Conservation (phyloP, 306 rosid species). For the Fagus crenata region DNA sequence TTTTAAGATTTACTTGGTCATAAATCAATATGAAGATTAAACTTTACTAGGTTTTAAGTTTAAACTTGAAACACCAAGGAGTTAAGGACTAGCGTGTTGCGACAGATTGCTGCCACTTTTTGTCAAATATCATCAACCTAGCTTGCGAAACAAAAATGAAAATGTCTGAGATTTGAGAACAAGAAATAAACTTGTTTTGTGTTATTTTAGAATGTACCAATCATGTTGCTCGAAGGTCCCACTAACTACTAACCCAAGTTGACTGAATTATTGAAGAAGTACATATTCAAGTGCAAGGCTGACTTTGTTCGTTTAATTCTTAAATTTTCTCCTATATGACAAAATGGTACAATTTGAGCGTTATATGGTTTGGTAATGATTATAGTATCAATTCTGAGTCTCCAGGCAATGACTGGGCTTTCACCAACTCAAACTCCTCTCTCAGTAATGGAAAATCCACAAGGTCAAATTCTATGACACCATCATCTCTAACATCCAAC, state of each 20-base stretch:
- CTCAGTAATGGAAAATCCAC: conserved; percentile 34
- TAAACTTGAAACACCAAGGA: too few relatives aligned
- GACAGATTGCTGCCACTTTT: too few relatives aligned
- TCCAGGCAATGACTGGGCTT: conserved; percentile 11
- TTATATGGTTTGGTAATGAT: conserved; percentile 31
- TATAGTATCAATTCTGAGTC: conserved; percentile 16
- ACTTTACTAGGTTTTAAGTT: too few relatives aligned
- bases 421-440: conserved; percentile 49
- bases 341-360: background rate
- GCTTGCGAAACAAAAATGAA: background rate
- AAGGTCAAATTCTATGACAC: conserved; percentile 78
- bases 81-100: too few relatives aligned
- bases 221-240: background rate
- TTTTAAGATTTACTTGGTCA: too few relatives aligned
- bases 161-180: background rate
- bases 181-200: background rate
- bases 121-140: too few relatives aligned
- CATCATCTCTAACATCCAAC: conserved; percentile 39
- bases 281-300: background rate
- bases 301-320: background rate
- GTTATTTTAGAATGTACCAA: too few relatives aligned
- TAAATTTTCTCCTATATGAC: background rate
- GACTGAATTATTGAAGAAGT: background rate
- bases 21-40: too few relatives aligned
- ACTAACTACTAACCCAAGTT: background rate